Evolutionary conservation across 768 basidiomycete species (phyloP), one percentile per base, ranked within the genome.

Genomic region (Obba rivulosa): DNA sequence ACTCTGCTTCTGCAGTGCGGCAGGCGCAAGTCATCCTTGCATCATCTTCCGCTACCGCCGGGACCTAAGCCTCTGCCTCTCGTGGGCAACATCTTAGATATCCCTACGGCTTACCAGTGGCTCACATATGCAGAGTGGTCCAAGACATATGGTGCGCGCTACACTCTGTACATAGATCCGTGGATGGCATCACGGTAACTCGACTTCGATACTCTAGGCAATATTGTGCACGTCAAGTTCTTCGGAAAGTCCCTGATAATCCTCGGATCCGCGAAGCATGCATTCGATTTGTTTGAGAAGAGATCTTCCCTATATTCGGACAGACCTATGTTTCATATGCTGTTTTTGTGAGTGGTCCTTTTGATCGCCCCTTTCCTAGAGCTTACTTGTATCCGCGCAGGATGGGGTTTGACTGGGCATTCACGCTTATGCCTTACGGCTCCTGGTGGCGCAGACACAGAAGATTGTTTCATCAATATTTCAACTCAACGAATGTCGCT

Each of bases 181-280:
- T 7, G 28, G 7, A 31, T n/a, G n/a, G n/a, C n/a, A 31, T 5
- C 28, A 31, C 28, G 13, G 35, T 49, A 5, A 31, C 7, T 11
- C 28, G 28, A 34, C 31, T 41, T 18, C 10, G 4, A 34, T 14
- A n/a, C n/a, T n/a, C n/a, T 54, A 83, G 86, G 87, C 43, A 77
- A 75, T 42, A 67, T 87, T 56, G 78, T 80, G 0, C 80, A 85
- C 57, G 62, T 87, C 25, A 80, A 81, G 54, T 64, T 85, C 18
- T 70, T 84, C 41, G 83, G 85, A 0, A 78, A 85, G 51, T 74
- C 78, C 2, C 74, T 90, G 25, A 69, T 88, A 23, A 83, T 89
- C 64, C 57, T 88, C 45, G 84, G 80, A 63, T 76, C 75, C 25
- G 72, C 74, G 5, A 74, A 83, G 34, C 80, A 73, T 0, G 76